Percentiles rank a stretch among this genome's conserved stretches.
These are phyloP conservation scores for Xylaria sp. DNA, from an alignment of 2,329 filamentous ascomycete species.

Conservation along the genomic window DNA sequence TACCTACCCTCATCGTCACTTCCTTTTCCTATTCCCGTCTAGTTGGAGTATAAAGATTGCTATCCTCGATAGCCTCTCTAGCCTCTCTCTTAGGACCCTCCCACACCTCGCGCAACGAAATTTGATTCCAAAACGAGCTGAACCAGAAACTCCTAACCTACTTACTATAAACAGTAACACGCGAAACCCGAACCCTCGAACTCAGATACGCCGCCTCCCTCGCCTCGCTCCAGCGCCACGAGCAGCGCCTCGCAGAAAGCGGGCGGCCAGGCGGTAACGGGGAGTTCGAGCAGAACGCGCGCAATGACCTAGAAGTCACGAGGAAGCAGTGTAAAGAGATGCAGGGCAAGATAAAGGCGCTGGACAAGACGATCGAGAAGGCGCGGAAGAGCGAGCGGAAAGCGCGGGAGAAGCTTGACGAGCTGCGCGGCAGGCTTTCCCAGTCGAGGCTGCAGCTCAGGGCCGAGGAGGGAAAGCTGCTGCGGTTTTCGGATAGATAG, in stretches of 20 bases:
- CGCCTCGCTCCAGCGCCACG: neutral
- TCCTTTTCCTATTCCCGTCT: neutral
- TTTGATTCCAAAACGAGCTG: neutral
- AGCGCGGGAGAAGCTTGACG: neutral
- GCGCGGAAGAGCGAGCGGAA: neutral
- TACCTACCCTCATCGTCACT: neutral
- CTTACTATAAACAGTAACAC: neutral
- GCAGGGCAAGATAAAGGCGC: neutral
- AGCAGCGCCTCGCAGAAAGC: neutral
- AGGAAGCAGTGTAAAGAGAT: neutral
- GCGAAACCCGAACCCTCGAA: neutral
- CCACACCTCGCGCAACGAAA: neutral
- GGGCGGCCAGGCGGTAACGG: constrained; percentile 12
- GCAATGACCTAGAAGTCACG: neutral
- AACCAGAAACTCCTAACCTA: neutral
- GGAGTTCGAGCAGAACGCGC: constrained; percentile 9
- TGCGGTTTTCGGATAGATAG: neutral
- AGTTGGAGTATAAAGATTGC: neutral
- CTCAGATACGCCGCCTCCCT: neutral
- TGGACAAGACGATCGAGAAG: neutral
- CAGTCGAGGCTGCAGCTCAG: neutral
- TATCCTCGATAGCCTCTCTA: neutral
- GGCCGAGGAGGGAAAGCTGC: constrained; percentile 8
- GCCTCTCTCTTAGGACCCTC: neutral
- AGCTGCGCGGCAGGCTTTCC: neutral